These are phyloP conservation scores for Fallopia convolvulus DNA, from an alignment of 148 eudicot species.

Conservation along the genomic window DNA sequence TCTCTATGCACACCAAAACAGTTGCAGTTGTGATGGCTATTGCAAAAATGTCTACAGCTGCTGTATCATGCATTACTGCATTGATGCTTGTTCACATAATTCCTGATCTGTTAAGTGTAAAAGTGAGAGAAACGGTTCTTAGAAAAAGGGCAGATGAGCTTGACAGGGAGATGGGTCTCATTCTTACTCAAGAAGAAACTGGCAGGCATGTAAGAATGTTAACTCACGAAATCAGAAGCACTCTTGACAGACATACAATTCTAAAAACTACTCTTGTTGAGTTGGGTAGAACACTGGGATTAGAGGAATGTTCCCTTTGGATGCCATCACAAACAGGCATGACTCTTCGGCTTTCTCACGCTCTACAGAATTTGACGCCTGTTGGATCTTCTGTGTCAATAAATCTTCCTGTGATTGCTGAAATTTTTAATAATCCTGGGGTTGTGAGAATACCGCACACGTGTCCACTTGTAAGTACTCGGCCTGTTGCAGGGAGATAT, in stretches of 20 bases:
- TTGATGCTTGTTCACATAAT: constrained; percentile 92
- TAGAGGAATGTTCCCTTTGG: constrained; percentile 97
- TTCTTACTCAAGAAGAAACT: constrained; percentile 93
- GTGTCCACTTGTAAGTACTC: constrained; percentile 69
- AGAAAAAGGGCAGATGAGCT: constrained; percentile 90
- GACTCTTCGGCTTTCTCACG: constrained; percentile 79
- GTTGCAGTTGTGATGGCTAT: constrained; percentile 78
- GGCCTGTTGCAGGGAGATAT: constrained; percentile 59
- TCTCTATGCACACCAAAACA: constrained; percentile 53
- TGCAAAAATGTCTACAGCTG: constrained; percentile 74
- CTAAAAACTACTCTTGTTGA: constrained; percentile 85
- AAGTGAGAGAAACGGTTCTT: constrained; percentile 77
- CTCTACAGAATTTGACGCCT: constrained; percentile 76
- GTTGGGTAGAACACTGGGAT: constrained; percentile 79
- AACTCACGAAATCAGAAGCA: constrained; percentile 50
- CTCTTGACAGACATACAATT: constrained; percentile 90
- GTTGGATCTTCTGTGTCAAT: constrained; percentile 79
- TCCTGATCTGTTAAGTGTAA: constrained; percentile 83
- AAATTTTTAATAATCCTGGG: constrained; percentile 60
- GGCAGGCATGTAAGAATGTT: constrained; percentile 94
- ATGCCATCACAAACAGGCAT: constrained; percentile 87
- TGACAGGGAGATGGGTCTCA: constrained; percentile 90
- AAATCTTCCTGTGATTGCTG: constrained; percentile 70
- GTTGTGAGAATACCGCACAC: constrained; percentile 76
- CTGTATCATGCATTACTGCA: constrained; percentile 86